phyloP scores from a whole-genome alignment of 2,329 filamentous ascomycete species.

The Alternaria panax region DNA sequence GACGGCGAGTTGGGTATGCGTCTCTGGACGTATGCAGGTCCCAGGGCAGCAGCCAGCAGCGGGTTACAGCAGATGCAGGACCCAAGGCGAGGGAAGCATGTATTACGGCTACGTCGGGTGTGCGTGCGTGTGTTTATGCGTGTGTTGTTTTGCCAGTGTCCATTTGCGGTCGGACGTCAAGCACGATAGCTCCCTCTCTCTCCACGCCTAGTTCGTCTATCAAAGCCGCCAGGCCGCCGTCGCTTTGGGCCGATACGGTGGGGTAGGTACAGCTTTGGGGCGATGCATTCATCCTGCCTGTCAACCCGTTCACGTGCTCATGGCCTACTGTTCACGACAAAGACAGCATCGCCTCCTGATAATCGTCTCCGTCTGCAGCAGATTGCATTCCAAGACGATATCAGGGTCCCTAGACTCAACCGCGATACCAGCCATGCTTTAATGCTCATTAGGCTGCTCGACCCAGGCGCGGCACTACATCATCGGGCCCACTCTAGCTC shows the following conservation, averaged over 20 bases:
- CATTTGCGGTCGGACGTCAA: neutral
- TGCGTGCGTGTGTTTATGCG: no score
- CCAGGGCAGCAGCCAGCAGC: conserved; percentile 14
- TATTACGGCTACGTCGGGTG: neutral
- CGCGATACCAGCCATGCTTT: conserved; percentile 13
- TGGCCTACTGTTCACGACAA: neutral
- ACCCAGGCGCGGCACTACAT: conserved; percentile 20
- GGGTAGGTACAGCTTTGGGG: conserved; percentile 8
- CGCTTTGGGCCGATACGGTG: conserved; percentile 21
- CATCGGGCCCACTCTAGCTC: conserved; percentile 20
- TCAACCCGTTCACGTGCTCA: neutral
- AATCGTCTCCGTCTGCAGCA: neutral
- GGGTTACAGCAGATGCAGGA: conserved; percentile 15
- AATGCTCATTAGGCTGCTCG: conserved; percentile 9
- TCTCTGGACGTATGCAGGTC: conserved; percentile 16
- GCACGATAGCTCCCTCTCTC: conserved; percentile 17
- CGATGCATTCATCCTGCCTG: neutral
- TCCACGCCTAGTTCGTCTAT: conserved; percentile 8
- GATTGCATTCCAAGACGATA: neutral
- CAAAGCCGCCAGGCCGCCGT: conserved; percentile 11
- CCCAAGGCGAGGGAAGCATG: conserved; percentile 6
- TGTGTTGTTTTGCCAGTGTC: conserved; percentile 1
- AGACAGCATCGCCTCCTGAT: neutral
- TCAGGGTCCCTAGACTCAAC: conserved; percentile 15
- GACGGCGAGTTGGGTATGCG: conserved; percentile 11